phyloP scores from a whole-genome alignment of 768 basidiomycete genomes.

The Crepidotus variabilis region DNA sequence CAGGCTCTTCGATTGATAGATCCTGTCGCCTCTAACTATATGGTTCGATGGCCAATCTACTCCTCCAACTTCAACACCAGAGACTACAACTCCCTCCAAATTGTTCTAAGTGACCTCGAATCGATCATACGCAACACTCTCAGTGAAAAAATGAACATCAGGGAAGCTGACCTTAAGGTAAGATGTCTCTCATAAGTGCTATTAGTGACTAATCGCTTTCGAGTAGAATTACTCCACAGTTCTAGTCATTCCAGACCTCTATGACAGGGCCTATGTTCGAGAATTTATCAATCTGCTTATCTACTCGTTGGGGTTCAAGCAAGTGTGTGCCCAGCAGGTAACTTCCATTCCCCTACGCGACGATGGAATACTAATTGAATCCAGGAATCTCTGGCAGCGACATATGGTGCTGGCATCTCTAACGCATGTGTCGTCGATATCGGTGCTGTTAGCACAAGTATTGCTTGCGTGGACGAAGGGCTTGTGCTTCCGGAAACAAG shows the following conservation, averaged over 20 bases:
- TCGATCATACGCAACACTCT: conserved; percentile 61
- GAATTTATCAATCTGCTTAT: conserved; percentile 74
- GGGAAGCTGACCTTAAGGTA: conserved; percentile 57
- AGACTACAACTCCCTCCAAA: conserved; percentile 70
- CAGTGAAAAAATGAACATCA: conserved; percentile 55
- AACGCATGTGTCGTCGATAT: conserved; percentile 96
- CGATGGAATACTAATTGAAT: background rate
- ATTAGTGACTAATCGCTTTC: background rate
- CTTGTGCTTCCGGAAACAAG: conserved; percentile 83
- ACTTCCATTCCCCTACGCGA: conserved; percentile 8
- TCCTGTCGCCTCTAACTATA: conserved; percentile 64
- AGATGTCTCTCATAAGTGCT: conserved; percentile 9
- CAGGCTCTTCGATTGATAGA: conserved; percentile 74
- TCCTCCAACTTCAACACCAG: conserved; percentile 79
- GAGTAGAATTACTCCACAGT: conserved; percentile 80
- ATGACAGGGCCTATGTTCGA: conserved; percentile 79
- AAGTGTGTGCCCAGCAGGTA: conserved; percentile 90
- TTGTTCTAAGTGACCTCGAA: conserved; percentile 76
- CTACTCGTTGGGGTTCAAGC: conserved; percentile 84
- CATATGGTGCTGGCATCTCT: conserved; percentile 92
- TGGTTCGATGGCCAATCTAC: conserved; percentile 78
- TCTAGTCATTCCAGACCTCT: conserved; percentile 89
- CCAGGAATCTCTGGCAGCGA: conserved; percentile 89
- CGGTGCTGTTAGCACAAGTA: conserved; percentile 77
- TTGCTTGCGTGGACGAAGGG: conserved; percentile 95